phyloP scores from a whole-genome alignment of 106 monocot species.

The Platanthera zijinensis region DNA sequence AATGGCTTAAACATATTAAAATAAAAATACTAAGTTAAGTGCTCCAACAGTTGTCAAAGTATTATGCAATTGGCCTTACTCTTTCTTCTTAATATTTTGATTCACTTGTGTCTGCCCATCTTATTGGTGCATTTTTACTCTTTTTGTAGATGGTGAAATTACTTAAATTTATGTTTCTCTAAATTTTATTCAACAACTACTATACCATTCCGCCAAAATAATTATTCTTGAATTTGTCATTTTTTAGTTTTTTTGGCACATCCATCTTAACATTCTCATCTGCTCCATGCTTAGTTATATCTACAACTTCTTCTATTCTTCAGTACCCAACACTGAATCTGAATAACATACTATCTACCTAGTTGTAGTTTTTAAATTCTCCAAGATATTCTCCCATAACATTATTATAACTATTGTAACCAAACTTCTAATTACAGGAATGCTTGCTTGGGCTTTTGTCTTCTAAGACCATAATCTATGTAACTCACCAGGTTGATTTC shows the following conservation, averaged over 20 bases:
- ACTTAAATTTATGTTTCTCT: too few species aligned
- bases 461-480: slow-evolving; percentile 84
- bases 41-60: not conserved
- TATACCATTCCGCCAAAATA: too few species aligned
- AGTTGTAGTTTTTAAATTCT: not conserved
- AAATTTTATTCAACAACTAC: too few species aligned
- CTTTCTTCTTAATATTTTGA: too few species aligned
- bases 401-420: not conserved
- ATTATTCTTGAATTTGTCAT: too few species aligned
- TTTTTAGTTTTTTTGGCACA: not conserved
- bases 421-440: slow-evolving; percentile 35
- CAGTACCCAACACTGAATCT: not conserved
- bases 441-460: slow-evolving; percentile 58
- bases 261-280: not conserved
- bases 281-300: not conserved
- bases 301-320: not conserved
- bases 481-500: slow-evolving; percentile 28
- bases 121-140: too few species aligned
- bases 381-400: not conserved
- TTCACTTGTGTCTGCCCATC: too few species aligned
- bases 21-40: not conserved
- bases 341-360: not conserved
- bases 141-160: too few species aligned
- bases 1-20: not conserved
- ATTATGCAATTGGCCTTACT: not conserved